Base-by-base conservation (phyloP, 2,329 filamentous ascomycete species). In the Penicillium psychrosexuale region DNA sequence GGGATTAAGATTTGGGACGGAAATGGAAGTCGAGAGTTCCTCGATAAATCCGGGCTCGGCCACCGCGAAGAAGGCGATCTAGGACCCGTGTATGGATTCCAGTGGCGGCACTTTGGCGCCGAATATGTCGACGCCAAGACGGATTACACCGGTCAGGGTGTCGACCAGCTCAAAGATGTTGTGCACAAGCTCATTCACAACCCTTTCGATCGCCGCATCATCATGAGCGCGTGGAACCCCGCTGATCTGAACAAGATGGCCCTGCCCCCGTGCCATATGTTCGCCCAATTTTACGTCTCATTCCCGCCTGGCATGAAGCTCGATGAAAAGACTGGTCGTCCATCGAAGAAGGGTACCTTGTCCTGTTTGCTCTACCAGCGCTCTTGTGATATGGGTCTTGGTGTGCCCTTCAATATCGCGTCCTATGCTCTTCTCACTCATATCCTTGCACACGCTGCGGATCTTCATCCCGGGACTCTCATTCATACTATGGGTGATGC, bases 1-100 rank as follows among this genome's bases (percentile, higher is more conserved):
- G 91, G 91, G 30, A 86, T 99, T 67, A 95, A 95, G 75, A 99
- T 99, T 72, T 99, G 94, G 94, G 94, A 99, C 71, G 93, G 92
- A 66, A 99, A 99, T 71, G 94, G 93, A 40, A 91, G 87, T 44
- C 89, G 94, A 65, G 88, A 86, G 68, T 97, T 89, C 72, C 88
- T 99, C 36, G 93, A 99, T 77, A 86, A 80, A 59, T 83, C 94
- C 1, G 93, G 93, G 0, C 82, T 97, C 7, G 79, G 81, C 0
- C 86, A 96, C 70, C 90, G 93, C 56, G 90, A 85, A 49, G 89
- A 87, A 19, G 94, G 94, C 61, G 94, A 99, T 69, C 80, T 99
- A 0, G 94, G 94, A 0, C 94, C 94, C 30, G 92, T 97, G 0
- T 99, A 99, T 71, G 94, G 94, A 1, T 99, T 99, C 77, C 94